Percentiles rank a stretch among this genome's conserved stretches.
Evolutionary conservation across 1,284 basidiomycete species (phyloP).

Genomic region (Pseudozyma hubeiensis): DNA sequence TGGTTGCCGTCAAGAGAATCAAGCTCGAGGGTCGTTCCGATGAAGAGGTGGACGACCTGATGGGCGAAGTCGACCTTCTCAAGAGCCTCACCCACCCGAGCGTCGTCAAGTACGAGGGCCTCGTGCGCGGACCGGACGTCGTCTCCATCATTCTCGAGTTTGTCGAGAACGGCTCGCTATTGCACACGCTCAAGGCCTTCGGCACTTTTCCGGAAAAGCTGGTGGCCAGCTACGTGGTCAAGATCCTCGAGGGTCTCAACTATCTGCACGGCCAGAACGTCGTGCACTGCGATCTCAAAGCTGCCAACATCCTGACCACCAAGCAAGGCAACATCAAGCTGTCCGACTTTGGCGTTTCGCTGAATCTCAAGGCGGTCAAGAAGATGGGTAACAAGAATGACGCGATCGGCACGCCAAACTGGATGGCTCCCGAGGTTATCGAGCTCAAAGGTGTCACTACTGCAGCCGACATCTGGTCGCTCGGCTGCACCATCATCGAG

Average conservation of each 20-base stretch:
- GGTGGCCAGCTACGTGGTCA: conserved; percentile 88
- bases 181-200: conserved; percentile 75
- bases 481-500: conserved; percentile 93
- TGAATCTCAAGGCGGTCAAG: conserved; percentile 69
- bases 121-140: conserved; percentile 65
- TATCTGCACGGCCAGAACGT: conserved; percentile 92
- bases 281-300: conserved; percentile 73
- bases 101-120: conserved; percentile 95
- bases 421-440: conserved; percentile 97
- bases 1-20: conserved; percentile 87
- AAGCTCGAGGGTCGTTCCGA: conserved; percentile 95
- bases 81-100: conserved; percentile 93
- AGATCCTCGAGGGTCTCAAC: conserved; percentile 91
- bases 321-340: conserved; percentile 73
- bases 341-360: conserved; percentile 73
- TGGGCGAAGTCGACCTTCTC: conserved; percentile 98
- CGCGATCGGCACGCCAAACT: conserved; percentile 91
- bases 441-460: conserved; percentile 75
- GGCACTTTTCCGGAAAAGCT: conserved; percentile 95
- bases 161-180: conserved; percentile 74
- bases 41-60: conserved; percentile 99
- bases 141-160: conserved; percentile 74
- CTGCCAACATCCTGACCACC: conserved; percentile 74
- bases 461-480: conserved; percentile 83
- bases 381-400: conserved; percentile 77